Percentiles rank a stretch among this genome's conserved stretches.
Conservation (phyloP, 164 flowering plant genomes). For the Aristolochia fimbriata region DNA sequence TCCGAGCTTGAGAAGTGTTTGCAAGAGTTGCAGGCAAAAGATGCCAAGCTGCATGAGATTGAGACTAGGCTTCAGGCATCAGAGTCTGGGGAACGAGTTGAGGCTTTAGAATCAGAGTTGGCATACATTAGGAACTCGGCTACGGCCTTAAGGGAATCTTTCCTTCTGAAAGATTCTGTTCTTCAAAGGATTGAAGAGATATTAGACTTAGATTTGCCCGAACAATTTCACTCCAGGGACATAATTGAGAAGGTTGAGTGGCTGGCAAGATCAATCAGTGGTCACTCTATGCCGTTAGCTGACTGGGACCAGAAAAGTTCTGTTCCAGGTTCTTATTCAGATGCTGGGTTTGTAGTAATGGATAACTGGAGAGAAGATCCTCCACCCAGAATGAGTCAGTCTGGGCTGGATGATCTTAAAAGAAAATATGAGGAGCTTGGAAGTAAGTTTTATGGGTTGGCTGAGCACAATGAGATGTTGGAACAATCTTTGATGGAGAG, state of each 20-base stretch:
- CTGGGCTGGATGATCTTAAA: constrained; percentile 46
- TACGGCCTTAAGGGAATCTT: constrained; percentile 83
- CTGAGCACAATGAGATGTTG: constrained; percentile 98
- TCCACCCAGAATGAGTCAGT: constrained; percentile 23
- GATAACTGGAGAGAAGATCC: constrained; percentile 66
- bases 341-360: constrained; percentile 47
- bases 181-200: constrained; percentile 96
- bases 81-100: constrained; percentile 96
- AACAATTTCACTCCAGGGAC: constrained; percentile 71
- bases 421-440: constrained; percentile 81
- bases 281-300: constrained; percentile 38
- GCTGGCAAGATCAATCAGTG: constrained; percentile 63
- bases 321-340: constrained; percentile 55
- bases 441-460: constrained; percentile 68
- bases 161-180: constrained; percentile 85
- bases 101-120: constrained; percentile 96
- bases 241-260: constrained; percentile 84
- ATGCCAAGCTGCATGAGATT: constrained; percentile 44
- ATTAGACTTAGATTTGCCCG: constrained; percentile 85
- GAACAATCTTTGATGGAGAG: constrained; percentile 96
- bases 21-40: constrained; percentile 67
- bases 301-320: constrained; percentile 78
- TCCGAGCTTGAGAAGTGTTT: constrained; percentile 61
- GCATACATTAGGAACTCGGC: constrained; percentile 98
- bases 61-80: constrained; percentile 60